Evolutionary conservation across 495 filamentous ascomycete species (phyloP), one percentile per base, ranked within the genome.

Genomic region (Hypoxylon fuscum): DNA sequence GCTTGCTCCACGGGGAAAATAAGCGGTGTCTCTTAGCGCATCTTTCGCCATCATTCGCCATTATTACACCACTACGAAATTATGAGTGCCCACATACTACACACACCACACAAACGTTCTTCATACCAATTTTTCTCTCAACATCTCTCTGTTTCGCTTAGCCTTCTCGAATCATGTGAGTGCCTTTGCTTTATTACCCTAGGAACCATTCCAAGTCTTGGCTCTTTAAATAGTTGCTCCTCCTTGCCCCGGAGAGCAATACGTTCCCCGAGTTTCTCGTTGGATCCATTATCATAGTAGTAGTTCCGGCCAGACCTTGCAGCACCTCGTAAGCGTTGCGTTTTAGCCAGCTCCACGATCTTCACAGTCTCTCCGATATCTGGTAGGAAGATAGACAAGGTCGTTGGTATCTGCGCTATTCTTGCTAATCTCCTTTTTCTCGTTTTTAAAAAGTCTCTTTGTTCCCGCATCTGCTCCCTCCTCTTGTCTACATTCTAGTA

Each of bases 281-380:
- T 52, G 25, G n/a, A n/a, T n/a, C 20, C 45, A 35, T 44, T 40
- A 29, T 27, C 37, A 15, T 27, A 31, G 11, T 27, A 38, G 37
- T 49, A 35, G n/a, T 12, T 58, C 59, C 11, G 52, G 51, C 42
- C 38, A 40, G 37, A 40, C 37, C 34, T 37, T 8, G 1, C 34
- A 37, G 27, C n/a, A 37, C 38, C 55, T 61, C 35, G 57, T 62
- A 61, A 51, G 40, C 25, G 11, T 48, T 47, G 22, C 22, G 44
- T 53, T 51, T 61, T 66, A 66, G 57, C 57, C 63, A 66, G 59
- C 45, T 63, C 59, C 59, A 64, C 59, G 64, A 68, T 63, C 64
- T 50, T 55, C 43, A 23, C n/a, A n/a, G n/a, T n/a, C n/a, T 55
- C 42, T 68, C 55, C 44, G 52, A 62, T 47, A 61, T 32, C 52